A percentile compares a stretch with the other conserved stretches of the same genome.
Conservation (phyloP, 2,329 filamentous ascomycete species). For the Drechslerella dactyloides region DNA sequence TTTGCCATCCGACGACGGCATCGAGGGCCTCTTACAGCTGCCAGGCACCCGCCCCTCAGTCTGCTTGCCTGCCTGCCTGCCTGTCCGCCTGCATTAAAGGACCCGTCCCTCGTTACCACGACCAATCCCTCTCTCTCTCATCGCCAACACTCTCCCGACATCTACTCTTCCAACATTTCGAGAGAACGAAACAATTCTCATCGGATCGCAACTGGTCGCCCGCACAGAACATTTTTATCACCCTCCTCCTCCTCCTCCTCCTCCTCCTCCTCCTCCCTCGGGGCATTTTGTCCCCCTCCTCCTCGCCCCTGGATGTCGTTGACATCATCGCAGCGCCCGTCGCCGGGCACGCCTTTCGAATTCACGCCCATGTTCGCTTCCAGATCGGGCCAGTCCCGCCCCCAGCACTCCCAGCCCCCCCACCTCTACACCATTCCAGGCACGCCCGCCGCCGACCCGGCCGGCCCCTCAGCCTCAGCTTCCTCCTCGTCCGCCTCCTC, state of each 20-base stretch:
- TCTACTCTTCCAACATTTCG: too few relatives aligned
- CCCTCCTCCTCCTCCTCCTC: constrained; percentile 1
- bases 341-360: constrained; percentile 47
- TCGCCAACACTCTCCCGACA: too few relatives aligned
- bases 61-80: background rate
- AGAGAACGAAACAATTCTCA: too few relatives aligned
- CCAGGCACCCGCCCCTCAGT: background rate
- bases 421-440: constrained; percentile 50
- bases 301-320: constrained; percentile 38
- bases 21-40: too few relatives aligned
- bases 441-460: constrained; percentile 33
- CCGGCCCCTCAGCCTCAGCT: too few relatives aligned
- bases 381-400: constrained; percentile 21
- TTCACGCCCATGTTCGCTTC: constrained; percentile 34
- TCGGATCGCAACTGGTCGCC: too few relatives aligned
- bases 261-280: background rate
- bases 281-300: background rate
- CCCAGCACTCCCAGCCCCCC: constrained; percentile 43
- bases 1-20: background rate
- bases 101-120: background rate
- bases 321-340: constrained; percentile 50
- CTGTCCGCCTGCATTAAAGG: too few relatives aligned
- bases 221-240: too few relatives aligned
- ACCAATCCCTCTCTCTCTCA: background rate
- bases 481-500: constrained; percentile 15